These are phyloP conservation scores for Plasmodium blacklocki DNA, from an alignment of 169 alveolate genomes.

Conservation along the genomic window DNA sequence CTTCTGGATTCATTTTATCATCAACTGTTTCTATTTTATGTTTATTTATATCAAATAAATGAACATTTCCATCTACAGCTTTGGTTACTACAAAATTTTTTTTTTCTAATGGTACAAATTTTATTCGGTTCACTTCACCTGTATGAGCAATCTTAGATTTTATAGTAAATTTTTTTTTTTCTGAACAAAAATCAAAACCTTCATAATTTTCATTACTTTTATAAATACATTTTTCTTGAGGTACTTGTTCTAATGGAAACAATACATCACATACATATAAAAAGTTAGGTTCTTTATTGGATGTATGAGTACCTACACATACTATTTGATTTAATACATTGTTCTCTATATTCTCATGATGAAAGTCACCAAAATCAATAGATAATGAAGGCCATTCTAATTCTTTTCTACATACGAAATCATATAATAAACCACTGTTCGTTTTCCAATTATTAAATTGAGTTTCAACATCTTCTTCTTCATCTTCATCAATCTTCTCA, in stretches of 20 bases:
- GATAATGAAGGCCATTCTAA: slow-evolving; percentile 69
- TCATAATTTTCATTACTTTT: slow-evolving; percentile 49
- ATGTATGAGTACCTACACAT: slow-evolving; percentile 71
- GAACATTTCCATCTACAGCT: slow-evolving; percentile 55
- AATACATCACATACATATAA: slow-evolving; percentile 59
- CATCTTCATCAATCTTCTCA: slow-evolving; percentile 7
- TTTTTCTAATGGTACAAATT: slow-evolving; percentile 41
- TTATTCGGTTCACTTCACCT: slow-evolving; percentile 69
- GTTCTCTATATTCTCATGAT: slow-evolving; percentile 28
- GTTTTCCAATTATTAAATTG: slow-evolving; percentile 57
- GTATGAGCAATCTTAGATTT: slow-evolving; percentile 42
- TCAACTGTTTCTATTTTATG: slow-evolving; percentile 41
- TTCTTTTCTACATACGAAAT: slow-evolving; percentile 58
- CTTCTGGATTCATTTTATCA: slow-evolving; percentile 66
- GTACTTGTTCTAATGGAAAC: slow-evolving; percentile 36
- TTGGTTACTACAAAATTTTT: slow-evolving; percentile 48
- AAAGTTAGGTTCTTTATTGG: slow-evolving; percentile 58
- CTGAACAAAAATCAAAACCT: slow-evolving; percentile 52
- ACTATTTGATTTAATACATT: slow-evolving; percentile 51
- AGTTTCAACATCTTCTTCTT: slow-evolving; percentile 32
- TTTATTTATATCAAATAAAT: slow-evolving; percentile 58
- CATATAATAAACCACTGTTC: slow-evolving; percentile 53
- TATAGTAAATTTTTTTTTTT: slow-evolving; percentile 55
- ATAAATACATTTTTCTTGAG: slow-evolving; percentile 58
- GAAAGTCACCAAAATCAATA: slow-evolving; percentile 48